phyloP scores from a whole-genome alignment of 192 early-diverging fungal species.

The Tieghemiomyces parasiticus region DNA sequence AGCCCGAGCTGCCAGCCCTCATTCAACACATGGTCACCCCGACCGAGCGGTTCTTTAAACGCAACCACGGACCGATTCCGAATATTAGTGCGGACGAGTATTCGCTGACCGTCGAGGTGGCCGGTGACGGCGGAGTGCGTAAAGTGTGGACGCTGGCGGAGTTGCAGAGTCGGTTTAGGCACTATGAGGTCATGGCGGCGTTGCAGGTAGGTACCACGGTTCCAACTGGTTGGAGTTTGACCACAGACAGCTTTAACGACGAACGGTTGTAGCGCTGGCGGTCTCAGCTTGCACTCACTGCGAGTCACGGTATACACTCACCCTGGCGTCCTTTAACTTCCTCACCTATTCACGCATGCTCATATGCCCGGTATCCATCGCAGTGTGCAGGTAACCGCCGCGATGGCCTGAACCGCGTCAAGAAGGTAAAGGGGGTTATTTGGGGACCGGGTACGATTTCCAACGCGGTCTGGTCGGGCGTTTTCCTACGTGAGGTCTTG shows the following conservation, averaged over 20 bases:
- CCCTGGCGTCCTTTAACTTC: too few relatives aligned
- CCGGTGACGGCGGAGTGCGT: not conserved
- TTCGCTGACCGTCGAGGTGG: conserved; percentile 38
- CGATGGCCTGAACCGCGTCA: conserved; percentile 58
- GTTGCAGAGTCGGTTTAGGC: not conserved
- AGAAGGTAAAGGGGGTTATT: conserved; percentile 63
- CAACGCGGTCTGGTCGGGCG: conserved; percentile 69
- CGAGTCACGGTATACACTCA: too few relatives aligned
- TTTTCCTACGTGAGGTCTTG: conserved; percentile 60
- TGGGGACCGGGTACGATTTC: conserved; percentile 66
- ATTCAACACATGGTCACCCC: conserved; percentile 59
- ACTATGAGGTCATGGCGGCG: conserved; percentile 7
- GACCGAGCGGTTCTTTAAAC: conserved; percentile 59
- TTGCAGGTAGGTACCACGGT: not conserved
- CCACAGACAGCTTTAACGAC: not conserved
- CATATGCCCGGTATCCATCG: too few relatives aligned
- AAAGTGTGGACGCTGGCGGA: not conserved
- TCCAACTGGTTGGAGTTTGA: not conserved
- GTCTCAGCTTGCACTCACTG: too few relatives aligned
- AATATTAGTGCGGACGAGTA: conserved; percentile 40
- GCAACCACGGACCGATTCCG: conserved; percentile 84
- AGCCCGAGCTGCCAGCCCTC: conserved; percentile 43
- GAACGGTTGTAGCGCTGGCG: too few relatives aligned
- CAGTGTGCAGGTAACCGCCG: conserved; percentile 81
- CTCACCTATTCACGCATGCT: too few relatives aligned